phyloP scores from a whole-genome alignment of 805 yeast species.

The Millerago galiae region DNA sequence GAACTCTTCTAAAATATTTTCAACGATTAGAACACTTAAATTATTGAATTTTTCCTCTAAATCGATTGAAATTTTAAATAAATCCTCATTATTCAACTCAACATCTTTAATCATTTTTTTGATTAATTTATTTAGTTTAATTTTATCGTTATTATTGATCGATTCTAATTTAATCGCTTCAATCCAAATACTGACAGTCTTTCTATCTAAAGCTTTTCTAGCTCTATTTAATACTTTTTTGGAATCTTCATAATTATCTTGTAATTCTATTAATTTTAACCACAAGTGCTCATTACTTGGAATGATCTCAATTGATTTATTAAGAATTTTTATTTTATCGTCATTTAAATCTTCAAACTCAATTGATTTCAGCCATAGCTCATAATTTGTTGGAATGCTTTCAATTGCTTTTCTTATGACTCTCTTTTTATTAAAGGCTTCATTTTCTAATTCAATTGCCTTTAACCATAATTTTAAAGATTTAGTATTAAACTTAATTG shows the following conservation, averaged over 20 bases:
- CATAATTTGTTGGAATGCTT: conserved; percentile 45
- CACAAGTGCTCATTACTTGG: conserved; percentile 63
- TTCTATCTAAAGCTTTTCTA: conserved; percentile 42
- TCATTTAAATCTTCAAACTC: conserved; percentile 47
- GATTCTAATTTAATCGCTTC: conserved; percentile 67
- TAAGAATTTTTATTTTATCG: conserved; percentile 47
- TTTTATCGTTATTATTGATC: conserved; percentile 32
- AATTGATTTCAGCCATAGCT: conserved; percentile 66
- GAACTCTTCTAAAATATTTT: conserved; percentile 26
- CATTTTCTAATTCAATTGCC: conserved; percentile 63
- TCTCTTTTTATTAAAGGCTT: conserved; percentile 42
- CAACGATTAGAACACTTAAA: conserved; percentile 50
- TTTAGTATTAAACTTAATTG: conserved; percentile 46
- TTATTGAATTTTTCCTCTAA: conserved; percentile 44
- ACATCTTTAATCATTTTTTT: conserved; percentile 42
- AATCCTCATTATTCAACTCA: conserved; percentile 33
- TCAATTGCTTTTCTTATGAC: conserved; percentile 70
- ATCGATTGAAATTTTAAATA: conserved; percentile 51
- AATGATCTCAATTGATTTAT: conserved; percentile 62
- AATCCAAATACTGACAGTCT: conserved; percentile 53
- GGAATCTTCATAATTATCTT: conserved; percentile 37
- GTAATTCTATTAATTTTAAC: conserved; percentile 46
- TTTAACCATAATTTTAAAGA: conserved; percentile 67
- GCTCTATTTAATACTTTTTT: conserved; percentile 53
- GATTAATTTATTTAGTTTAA: conserved; percentile 42